These are phyloP conservation scores for Boechera stricta DNA, from an alignment of 345 rosid species.

Conservation along the genomic window DNA sequence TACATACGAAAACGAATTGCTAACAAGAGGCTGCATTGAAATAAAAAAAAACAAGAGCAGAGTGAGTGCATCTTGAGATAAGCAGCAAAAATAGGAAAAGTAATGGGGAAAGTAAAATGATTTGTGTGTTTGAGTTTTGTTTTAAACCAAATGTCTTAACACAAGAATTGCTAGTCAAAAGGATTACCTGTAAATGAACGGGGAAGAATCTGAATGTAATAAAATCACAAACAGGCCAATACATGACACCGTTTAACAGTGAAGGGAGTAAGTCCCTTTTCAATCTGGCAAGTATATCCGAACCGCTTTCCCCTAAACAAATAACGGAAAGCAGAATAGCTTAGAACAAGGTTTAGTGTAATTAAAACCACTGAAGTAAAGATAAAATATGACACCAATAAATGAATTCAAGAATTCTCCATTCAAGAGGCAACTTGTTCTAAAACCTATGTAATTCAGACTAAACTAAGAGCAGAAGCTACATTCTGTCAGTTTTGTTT, in stretches of 20 bases:
- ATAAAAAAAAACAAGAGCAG: not conserved
- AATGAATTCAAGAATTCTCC: not conserved
- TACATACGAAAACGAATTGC: slow-evolving; percentile 84
- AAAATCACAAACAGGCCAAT: too few species aligned
- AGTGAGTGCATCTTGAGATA: not conserved
- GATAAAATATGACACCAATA: not conserved
- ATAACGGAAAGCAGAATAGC: slow-evolving; percentile 12
- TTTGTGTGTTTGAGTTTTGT: too few species aligned
- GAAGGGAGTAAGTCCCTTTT: slow-evolving; percentile 81
- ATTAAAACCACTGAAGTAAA: not conserved
- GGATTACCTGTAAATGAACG: slow-evolving; percentile 78
- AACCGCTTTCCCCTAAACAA: slow-evolving; percentile 66
- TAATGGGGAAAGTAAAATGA: not conserved
- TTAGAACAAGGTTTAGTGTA: slow-evolving; percentile 8
- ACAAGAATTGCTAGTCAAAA: not conserved
- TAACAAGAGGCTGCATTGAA: slow-evolving; percentile 69
- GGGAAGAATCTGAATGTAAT: slow-evolving; percentile 85
- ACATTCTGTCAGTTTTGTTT: not conserved
- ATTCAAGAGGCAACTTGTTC: slow-evolving; percentile 8
- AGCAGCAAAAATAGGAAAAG: not conserved
- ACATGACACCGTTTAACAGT: too few species aligned
- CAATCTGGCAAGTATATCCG: slow-evolving; percentile 69
- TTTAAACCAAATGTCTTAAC: not conserved
- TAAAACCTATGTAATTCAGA: not conserved
- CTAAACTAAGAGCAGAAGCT: not conserved